Conservation (phyloP, 108 stramenopile species). For the Skeletonema grethae region DNA sequence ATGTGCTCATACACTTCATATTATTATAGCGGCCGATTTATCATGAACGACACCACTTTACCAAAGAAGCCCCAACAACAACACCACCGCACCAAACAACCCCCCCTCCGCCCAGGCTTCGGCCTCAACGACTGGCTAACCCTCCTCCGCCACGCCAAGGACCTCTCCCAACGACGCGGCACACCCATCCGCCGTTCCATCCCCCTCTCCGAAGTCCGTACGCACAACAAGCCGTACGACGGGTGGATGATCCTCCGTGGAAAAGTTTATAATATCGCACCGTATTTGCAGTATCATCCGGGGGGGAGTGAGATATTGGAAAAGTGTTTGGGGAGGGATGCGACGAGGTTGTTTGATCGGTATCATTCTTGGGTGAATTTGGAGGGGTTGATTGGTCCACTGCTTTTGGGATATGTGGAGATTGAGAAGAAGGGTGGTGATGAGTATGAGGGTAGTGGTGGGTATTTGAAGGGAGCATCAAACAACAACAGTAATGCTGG, state of each 20-base stretch:
- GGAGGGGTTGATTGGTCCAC: constrained; percentile 61
- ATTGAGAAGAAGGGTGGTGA: constrained; percentile 6
- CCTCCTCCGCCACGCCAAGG: constrained; percentile 52
- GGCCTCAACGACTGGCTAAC: constrained; percentile 84
- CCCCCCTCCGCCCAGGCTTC: constrained; percentile 62
- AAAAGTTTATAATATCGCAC: constrained; percentile 91
- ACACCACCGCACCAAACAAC: constrained; percentile 2
- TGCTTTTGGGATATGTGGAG: constrained; percentile 54
- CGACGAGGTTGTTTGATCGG: constrained; percentile 88
- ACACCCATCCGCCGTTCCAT: constrained; percentile 65
- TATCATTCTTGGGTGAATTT: constrained; percentile 91
- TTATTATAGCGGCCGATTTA: too few relatives aligned
- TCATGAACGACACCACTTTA: constrained; percentile 48
- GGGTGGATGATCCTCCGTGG: constrained; percentile 88
- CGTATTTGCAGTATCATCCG: constrained; percentile 96
- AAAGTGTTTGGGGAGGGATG: constrained; percentile 77
- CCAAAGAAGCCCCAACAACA: constrained; percentile 8
- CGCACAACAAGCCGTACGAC: constrained; percentile 77
- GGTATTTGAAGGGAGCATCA: constrained; percentile 2
- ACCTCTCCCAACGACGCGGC: constrained; percentile 72
- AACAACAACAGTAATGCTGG: not conserved
- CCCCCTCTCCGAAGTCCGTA: constrained; percentile 59
- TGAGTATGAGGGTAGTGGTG: not conserved
- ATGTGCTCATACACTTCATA: too few relatives aligned
- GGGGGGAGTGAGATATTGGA: constrained; percentile 87